Conservation (phyloP, 2,329 filamentous ascomycete species). For the Didymella glomerata region DNA sequence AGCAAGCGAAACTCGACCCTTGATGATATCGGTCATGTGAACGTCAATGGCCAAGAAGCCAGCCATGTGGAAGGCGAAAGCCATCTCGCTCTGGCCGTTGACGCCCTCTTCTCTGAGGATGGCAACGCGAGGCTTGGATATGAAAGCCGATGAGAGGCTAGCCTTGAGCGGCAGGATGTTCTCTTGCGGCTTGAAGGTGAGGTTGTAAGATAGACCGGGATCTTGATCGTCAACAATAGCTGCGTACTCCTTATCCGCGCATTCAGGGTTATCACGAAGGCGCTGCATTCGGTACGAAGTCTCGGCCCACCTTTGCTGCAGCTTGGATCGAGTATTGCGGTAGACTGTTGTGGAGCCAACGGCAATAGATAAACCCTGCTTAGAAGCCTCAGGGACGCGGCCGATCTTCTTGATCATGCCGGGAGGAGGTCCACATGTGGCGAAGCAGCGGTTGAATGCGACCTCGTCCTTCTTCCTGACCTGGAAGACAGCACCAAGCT, state of each 20-base stretch:
- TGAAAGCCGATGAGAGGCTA: conserved; percentile 68
- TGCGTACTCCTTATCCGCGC: conserved; percentile 83
- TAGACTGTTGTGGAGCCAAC: conserved; percentile 75
- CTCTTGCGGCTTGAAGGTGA: conserved; percentile 82
- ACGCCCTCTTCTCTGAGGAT: conserved; percentile 96
- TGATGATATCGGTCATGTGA: conserved; percentile 92
- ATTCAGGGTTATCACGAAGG: conserved; percentile 85
- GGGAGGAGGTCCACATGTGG: conserved; percentile 83
- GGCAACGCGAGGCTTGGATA: conserved; percentile 77
- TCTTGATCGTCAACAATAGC: conserved; percentile 78
- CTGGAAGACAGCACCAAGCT: conserved; percentile 95
- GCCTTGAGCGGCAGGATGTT: conserved; percentile 74
- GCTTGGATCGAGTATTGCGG: conserved; percentile 71
- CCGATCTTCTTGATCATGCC: conserved; percentile 87
- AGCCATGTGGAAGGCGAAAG: conserved; percentile 89
- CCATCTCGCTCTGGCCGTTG: conserved; percentile 97
- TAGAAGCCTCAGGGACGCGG: conserved; percentile 71
- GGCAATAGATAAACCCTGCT: conserved; percentile 80
- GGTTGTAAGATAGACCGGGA: conserved; percentile 83
- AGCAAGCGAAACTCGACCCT: conserved; percentile 78
- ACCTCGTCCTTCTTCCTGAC: conserved; percentile 84
- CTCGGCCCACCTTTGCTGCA: conserved; percentile 87
- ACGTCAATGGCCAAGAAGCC: conserved; percentile 93
- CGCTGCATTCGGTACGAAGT: conserved; percentile 93
- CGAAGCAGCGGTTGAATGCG: conserved; percentile 88